Percentiles rank a stretch among this genome's conserved stretches.
phyloP scores from a whole-genome alignment of 2,329 filamentous ascomycete genomes.

The Orbilia blumenaviensis region DNA sequence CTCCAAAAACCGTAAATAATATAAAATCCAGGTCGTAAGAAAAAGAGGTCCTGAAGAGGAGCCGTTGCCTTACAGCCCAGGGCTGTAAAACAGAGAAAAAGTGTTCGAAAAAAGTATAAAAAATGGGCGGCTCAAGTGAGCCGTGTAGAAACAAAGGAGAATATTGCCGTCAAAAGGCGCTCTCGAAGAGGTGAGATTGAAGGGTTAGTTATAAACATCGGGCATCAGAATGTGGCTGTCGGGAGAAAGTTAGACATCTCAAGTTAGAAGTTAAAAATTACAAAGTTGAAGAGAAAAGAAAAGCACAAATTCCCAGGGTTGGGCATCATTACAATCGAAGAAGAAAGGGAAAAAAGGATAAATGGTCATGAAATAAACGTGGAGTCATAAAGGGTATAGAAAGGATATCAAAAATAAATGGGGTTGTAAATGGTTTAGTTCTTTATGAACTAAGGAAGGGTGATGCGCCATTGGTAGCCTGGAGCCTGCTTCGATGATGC shows the following conservation, averaged over 20 bases:
- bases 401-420: not conserved
- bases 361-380: conserved; percentile 30
- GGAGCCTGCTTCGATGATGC: conserved; percentile 23
- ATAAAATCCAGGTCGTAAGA: conserved; percentile 5
- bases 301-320: not conserved
- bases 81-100: not conserved
- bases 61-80: not conserved
- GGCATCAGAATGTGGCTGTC: conserved; percentile 16
- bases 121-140: not conserved
- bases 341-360: not conserved
- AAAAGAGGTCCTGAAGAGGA: not conserved
- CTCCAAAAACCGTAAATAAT: conserved; percentile 2
- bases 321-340: conserved; percentile 4
- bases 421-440: not conserved
- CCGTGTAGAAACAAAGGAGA: conserved; percentile 26
- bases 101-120: not conserved
- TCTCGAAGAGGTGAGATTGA: not conserved
- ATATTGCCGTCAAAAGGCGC: conserved; percentile 42
- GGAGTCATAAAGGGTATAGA: conserved; percentile 1
- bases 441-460: conserved; percentile 29
- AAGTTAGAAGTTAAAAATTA: conserved; percentile 28
- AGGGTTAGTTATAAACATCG: conserved; percentile 10
- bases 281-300: conserved; percentile 6
- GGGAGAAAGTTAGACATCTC: conserved; percentile 16
- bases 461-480: conserved; percentile 17